Percentiles rank a stretch among this genome's conserved stretches.
These are phyloP conservation scores for Globisporangium barbulae DNA, from an alignment of 352 stramenopile genomes.

Conservation along the genomic window DNA sequence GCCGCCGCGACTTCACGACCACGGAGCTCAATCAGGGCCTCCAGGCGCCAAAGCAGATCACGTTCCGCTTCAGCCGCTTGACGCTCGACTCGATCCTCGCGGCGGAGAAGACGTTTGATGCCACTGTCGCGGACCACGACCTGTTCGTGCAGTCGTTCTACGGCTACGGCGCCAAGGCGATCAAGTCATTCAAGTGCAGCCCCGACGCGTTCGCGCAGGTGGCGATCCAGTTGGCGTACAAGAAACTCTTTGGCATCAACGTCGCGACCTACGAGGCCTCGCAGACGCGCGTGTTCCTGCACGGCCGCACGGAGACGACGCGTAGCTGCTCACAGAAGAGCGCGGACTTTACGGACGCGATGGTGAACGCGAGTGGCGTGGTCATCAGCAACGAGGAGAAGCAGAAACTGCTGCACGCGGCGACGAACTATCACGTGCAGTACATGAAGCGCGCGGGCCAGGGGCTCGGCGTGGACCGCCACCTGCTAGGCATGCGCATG, in stretches of 20 bases:
- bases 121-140: slow-evolving; percentile 83
- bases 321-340: slow-evolving; percentile 79
- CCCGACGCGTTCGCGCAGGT: slow-evolving; percentile 96
- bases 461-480: slow-evolving; percentile 90
- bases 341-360: slow-evolving; percentile 84
- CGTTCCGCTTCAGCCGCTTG: slow-evolving; percentile 48
- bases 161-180: slow-evolving; percentile 84
- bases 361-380: slow-evolving; percentile 48
- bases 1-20: slow-evolving; percentile 35
- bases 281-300: slow-evolving; percentile 92
- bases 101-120: slow-evolving; percentile 60
- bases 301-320: slow-evolving; percentile 93
- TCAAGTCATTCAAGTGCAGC: slow-evolving; percentile 90
- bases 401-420: slow-evolving; percentile 38
- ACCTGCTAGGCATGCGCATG: slow-evolving; percentile 90
- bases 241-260: slow-evolving; percentile 63
- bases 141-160: slow-evolving; percentile 86
- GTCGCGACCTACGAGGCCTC: slow-evolving; percentile 93
- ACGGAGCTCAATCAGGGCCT: slow-evolving; percentile 27
- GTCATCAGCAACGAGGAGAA: slow-evolving; percentile 31
- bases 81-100: slow-evolving; percentile 46
- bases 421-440: slow-evolving; percentile 45
- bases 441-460: slow-evolving; percentile 72
- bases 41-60: slow-evolving; percentile 34
- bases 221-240: slow-evolving; percentile 93